Conservation (phyloP, 2,329 filamentous ascomycete species). For the Stagonosporopsis rhizophila region DNA sequence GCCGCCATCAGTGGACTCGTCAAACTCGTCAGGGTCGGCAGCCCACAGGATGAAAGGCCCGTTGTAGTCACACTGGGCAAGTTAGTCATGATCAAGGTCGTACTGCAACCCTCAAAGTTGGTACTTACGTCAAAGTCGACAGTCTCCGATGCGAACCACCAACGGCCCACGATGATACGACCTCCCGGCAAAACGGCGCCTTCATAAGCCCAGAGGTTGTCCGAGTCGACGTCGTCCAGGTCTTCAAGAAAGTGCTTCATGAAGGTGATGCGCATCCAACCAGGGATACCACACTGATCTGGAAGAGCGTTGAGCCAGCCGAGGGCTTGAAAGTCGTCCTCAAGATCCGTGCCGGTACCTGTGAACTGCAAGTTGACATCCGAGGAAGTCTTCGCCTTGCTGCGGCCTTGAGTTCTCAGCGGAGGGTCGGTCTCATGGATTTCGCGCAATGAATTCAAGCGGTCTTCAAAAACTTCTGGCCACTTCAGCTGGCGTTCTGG, state of each 20-base stretch:
- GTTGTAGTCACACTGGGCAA: conserved; percentile 27
- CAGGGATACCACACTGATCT: conserved; percentile 55
- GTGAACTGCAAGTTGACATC: conserved; percentile 45
- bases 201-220: conserved; percentile 58
- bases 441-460: conserved; percentile 47
- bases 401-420: conserved; percentile 21
- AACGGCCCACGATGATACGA: conserved; percentile 56
- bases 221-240: conserved; percentile 36
- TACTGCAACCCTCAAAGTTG: neutral
- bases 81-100: conserved; percentile 13
- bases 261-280: conserved; percentile 63
- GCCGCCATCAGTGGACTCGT: neutral
- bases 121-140: conserved; percentile 31
- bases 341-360: conserved; percentile 49
- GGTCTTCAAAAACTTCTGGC: conserved; percentile 51
- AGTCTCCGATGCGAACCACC: conserved; percentile 51
- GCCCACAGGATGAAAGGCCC: conserved; percentile 50
- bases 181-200: conserved; percentile 58
- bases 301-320: conserved; percentile 61
- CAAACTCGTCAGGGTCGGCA: conserved; percentile 18
- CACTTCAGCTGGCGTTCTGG: conserved; percentile 37
- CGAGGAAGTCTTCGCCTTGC: conserved; percentile 3
- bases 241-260: conserved; percentile 58
- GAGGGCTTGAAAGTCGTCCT: conserved; percentile 41
- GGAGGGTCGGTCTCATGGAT: conserved; percentile 13